Evolutionary conservation across 129 eudicot species (phyloP), one percentile per base, ranked within the genome.

Genomic region (Kitagawia praeruptora): DNA sequence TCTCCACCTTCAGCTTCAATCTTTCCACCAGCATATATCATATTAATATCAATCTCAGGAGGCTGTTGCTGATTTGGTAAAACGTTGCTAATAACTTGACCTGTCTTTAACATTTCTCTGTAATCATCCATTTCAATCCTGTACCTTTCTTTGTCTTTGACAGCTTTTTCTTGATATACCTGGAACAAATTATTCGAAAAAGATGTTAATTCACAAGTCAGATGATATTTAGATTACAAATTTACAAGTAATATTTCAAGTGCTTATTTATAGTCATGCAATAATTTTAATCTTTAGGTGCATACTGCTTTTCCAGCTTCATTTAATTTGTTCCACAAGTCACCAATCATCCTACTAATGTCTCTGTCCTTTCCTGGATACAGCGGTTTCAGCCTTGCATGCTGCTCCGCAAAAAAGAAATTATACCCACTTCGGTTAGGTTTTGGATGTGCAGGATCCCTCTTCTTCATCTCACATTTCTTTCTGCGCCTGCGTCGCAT

Each of bases 391-490:
- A 95, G 88, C 76, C 90, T 83, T 1, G 96, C 96, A 84, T 95
- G 98, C 77, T 95, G 94, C 82, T 95, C 98, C 0, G 97, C 91
- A 81, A 95, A 95, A 82, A 92, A 95, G 86, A 95, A 95, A 70
- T 92, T 95, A 69, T 95, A 95, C 48, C 98, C 98, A 47, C 98
- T 95, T 85, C 98, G 82, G 56, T 95, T 95, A 46, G 98, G 96
- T 82, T 95, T 95, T 0, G 98, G 98, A 76, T 87, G 98, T 78
- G 91, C 88, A 1, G 98, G 98, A 67, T 95, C 98, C 84, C 98
- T 83, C 77, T 79, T 95, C 27, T 79, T 87, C 27, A 92, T 91
- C 80, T 95, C 98, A 66, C 88, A 90, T 81, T 94, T 94, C 91
- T 75, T 75, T 84, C 98, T 91, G 70, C 97, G 96, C 82, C 91